Conservation (phyloP, 1,139 yeast species). For the Taphrina populina region DNA sequence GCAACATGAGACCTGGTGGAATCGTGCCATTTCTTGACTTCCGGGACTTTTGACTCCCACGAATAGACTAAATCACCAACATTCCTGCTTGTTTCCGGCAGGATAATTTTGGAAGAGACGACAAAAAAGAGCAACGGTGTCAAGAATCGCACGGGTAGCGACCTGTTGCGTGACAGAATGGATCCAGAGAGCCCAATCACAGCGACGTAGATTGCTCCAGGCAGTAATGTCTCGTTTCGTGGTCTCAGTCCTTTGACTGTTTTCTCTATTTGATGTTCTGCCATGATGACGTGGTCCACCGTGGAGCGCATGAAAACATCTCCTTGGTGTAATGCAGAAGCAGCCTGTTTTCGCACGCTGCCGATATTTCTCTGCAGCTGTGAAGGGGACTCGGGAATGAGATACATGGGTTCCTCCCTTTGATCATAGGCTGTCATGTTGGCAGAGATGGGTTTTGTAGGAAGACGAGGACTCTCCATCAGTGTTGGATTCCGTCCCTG, state of each 20-base stretch:
- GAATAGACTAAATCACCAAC: slow-evolving; percentile 31
- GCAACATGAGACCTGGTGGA: slow-evolving; percentile 24
- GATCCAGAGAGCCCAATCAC: slow-evolving; percentile 35
- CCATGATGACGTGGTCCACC: slow-evolving; percentile 30
- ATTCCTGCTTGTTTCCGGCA: slow-evolving; percentile 34
- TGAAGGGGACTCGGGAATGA: slow-evolving; percentile 22
- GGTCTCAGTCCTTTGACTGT: slow-evolving; percentile 32
- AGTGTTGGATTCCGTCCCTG: slow-evolving; percentile 4
- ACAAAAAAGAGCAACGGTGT: slow-evolving; percentile 34
- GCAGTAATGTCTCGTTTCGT: slow-evolving; percentile 27
- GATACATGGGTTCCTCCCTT: slow-evolving; percentile 20
- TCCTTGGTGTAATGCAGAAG: slow-evolving; percentile 4
- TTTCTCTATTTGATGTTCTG: slow-evolving; percentile 29
- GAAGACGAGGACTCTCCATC: slow-evolving; percentile 10
- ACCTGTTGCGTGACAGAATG: slow-evolving; percentile 35
- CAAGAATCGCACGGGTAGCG: slow-evolving; percentile 27
- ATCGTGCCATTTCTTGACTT: slow-evolving; percentile 27
- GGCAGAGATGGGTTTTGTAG: slow-evolving; percentile 12
- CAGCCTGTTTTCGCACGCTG: slow-evolving; percentile 8
- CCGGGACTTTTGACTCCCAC: slow-evolving; percentile 22
- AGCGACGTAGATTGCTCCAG: slow-evolving; percentile 35
- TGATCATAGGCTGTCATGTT: slow-evolving; percentile 20
- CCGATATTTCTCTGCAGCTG: slow-evolving; percentile 15
- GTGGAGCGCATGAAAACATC: slow-evolving; percentile 17
- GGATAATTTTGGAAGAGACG: slow-evolving; percentile 33